Base-by-base conservation (phyloP, 768 basidiomycete genomes). In the Termitomyces sp. region DNA sequence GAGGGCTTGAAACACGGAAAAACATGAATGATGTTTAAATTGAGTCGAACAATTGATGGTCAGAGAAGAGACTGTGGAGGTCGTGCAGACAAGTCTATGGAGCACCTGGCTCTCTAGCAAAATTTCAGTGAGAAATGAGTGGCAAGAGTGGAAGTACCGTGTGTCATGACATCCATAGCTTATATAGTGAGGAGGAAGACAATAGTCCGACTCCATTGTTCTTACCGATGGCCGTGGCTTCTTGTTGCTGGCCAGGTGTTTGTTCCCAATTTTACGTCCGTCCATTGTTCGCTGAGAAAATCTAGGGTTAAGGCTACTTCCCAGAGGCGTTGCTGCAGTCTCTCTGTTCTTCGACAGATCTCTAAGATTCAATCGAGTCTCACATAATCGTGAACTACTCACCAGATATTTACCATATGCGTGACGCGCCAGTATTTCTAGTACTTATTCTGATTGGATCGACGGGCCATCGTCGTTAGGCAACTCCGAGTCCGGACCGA, bases 51-150 rank as follows among this genome's bases (percentile, higher is more conserved):
- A 42, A 54, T 50, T 28, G 21, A 25, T 2, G 30, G 35, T 56
- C 25, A 48, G 14, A 21, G 25, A 51, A 61, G 58, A 53, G 58
- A 61, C 56, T 46, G 61, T 62, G 37, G 59, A 59, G 30, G 59
- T 63, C 62, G 64, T 61, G 47, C 39, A 63, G 34, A 34, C 34
- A 34, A 34, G 46, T 56, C 41, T 56, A 45, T 23, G 27, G 58
- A 65, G 62, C 64, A 25, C 64, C 64, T 52, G 64, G 64, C 64
- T 63, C 59, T 25, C 34, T 28, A 48, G 46, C 39, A 60, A 53
- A 16, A 49, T 54, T 35, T 34, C 34, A 30, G 12, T 6, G 27
- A 43, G 49, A 16, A 34, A 37, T 5, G n/a, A 23, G 42, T 48
- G 27, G 30, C 25, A 55, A n/a, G 30, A 21, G 47, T 37, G 45